These are phyloP conservation scores for Claviceps sp. DNA, from an alignment of 2,329 filamentous ascomycete genomes.

Conservation along the genomic window DNA sequence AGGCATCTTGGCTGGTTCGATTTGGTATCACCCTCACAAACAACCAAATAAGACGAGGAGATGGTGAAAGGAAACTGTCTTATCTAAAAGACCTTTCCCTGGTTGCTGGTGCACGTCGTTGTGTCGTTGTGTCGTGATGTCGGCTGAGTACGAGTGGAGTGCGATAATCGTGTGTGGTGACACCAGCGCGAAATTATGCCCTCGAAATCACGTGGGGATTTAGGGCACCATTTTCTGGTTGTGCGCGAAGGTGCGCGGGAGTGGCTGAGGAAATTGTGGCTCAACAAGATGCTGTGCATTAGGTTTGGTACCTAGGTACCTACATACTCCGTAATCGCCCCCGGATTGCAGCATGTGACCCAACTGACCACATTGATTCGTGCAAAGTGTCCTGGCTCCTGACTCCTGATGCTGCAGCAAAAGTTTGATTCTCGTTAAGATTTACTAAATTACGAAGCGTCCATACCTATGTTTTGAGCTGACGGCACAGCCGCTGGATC, in stretches of 20 bases:
- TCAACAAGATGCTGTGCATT: too few species aligned
- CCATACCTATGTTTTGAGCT: neutral
- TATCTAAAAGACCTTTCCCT: constrained; percentile 33
- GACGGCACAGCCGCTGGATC: neutral
- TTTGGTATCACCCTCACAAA: constrained; percentile 32
- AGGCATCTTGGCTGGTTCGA: constrained; percentile 60
- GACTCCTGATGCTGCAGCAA: neutral
- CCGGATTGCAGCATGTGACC: too few species aligned
- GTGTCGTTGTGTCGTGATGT: constrained; percentile 15
- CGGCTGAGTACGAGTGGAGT: constrained; percentile 19
- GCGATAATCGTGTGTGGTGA: constrained; percentile 22
- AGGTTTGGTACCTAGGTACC: too few species aligned
- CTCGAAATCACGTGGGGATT: constrained; percentile 22
- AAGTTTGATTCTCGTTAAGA: neutral
- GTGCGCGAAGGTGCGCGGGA: neutral
- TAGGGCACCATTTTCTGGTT: constrained; percentile 15
- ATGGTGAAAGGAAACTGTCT: constrained; percentile 28
- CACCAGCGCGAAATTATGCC: constrained; percentile 22
- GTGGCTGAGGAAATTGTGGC: constrained; percentile 2
- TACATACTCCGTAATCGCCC: too few species aligned
- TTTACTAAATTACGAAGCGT: neutral
- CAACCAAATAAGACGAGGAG: constrained; percentile 28
- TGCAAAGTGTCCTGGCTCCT: too few species aligned
- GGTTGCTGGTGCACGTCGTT: constrained; percentile 28
- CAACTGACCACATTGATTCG: too few species aligned